Evolutionary conservation across 352 stramenopile species (phyloP).

Genomic region (Globisporangium paddicum): DNA sequence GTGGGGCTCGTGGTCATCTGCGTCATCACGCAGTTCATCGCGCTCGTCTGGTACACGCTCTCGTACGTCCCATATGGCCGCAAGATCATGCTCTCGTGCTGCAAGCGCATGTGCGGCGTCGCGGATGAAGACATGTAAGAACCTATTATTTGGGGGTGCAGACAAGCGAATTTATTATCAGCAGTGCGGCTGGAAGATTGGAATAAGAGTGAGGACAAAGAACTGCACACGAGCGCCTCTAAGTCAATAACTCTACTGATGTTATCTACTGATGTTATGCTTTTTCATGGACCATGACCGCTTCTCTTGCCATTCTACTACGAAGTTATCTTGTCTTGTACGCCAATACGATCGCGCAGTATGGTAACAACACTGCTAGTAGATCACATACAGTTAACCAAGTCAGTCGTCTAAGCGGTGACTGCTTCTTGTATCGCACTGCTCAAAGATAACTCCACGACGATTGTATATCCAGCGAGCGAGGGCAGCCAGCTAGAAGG

Average conservation of each 20-base stretch:
- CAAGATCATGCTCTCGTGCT: slow-evolving; percentile 56
- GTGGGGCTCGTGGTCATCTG: slow-evolving; percentile 66
- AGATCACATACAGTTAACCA: no score
- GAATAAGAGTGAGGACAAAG: neutral
- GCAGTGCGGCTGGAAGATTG: neutral
- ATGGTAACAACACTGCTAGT: no score
- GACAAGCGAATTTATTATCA: neutral
- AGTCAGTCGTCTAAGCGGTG: no score
- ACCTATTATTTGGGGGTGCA: no score
- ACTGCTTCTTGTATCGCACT: no score
- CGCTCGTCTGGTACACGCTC: slow-evolving; percentile 83
- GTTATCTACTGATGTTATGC: no score
- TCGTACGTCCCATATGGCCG: slow-evolving; percentile 88
- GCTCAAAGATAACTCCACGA: no score
- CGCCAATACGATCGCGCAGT: no score
- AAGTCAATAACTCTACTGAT: neutral
- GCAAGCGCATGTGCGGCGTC: slow-evolving; percentile 52
- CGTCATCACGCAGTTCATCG: slow-evolving; percentile 70
- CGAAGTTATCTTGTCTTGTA: no score
- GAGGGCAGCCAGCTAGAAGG: no score
- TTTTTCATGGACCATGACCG: neutral
- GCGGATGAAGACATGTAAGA: slow-evolving; percentile 48
- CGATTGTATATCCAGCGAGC: neutral
- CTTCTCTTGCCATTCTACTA: neutral
- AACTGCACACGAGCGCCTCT: no score